Evolutionary conservation across 805 yeast genomes (phyloP).

Genomic region (Candida gorgasii): DNA sequence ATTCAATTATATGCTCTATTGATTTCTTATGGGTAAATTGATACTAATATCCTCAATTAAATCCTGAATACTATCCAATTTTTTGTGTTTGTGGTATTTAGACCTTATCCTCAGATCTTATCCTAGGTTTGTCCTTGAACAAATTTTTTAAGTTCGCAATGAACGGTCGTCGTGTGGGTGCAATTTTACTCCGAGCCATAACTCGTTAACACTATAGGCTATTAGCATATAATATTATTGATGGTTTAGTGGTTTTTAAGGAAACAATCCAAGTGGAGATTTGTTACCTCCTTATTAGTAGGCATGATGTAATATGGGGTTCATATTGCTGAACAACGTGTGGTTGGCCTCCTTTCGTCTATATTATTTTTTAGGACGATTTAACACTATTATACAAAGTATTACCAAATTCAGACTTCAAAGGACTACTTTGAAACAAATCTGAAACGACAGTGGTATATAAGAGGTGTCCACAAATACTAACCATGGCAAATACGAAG

Average conservation of each 20-base stretch:
- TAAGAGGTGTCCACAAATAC: too few relatives aligned
- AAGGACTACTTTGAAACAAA: not conserved
- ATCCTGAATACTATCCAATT: not conserved
- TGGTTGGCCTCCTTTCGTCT: too few relatives aligned
- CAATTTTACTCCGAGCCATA: not conserved
- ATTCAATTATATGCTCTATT: not conserved
- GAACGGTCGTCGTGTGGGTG: constrained; percentile 2
- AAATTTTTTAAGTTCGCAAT: constrained; percentile 6
- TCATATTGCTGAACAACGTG: too few relatives aligned
- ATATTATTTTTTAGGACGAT: too few relatives aligned
- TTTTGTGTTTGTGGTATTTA: not conserved
- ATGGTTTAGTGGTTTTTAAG: not conserved
- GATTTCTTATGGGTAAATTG: not conserved
- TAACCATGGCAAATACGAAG: too few relatives aligned
- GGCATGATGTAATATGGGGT: too few relatives aligned
- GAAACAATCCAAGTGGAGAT: too few relatives aligned
- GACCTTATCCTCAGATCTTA: constrained; percentile 7
- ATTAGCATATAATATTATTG: not conserved
- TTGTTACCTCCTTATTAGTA: too few relatives aligned
- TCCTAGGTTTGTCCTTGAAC: constrained; percentile 5
- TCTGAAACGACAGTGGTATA: not conserved
- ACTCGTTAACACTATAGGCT: not conserved
- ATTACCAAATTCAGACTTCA: not conserved
- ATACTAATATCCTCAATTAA: not conserved
- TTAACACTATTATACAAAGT: too few relatives aligned